Percentiles rank a stretch among this genome's conserved stretches.
Conservation (phyloP, 345 rosid genomes). For the Trapa incisa region DNA sequence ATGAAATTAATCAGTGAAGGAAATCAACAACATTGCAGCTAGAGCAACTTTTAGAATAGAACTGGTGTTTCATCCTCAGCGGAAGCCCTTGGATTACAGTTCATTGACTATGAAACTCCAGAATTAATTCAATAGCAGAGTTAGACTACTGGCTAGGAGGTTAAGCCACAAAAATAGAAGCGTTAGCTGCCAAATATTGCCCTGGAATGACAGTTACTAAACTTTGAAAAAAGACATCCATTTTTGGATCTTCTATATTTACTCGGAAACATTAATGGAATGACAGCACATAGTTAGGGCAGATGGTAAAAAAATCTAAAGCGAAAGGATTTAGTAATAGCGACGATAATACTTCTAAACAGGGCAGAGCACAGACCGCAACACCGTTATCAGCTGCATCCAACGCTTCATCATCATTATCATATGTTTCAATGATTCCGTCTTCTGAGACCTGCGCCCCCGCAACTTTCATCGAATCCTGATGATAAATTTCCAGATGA, state of each 20-base stretch:
- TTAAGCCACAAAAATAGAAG: neutral
- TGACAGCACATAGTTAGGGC: neutral
- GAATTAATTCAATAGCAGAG: neutral
- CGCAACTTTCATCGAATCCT: conserved; percentile 43
- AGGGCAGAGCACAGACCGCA: conserved; percentile 32
- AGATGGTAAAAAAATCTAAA: neutral
- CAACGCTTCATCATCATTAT: conserved; percentile 76
- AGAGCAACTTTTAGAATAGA: neutral
- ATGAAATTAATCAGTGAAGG: neutral
- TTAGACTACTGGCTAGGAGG: neutral
- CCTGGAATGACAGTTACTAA: neutral
- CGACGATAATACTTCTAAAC: neutral
- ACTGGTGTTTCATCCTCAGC: neutral
- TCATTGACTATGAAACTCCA: neutral
- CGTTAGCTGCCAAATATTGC: neutral
- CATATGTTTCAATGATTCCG: conserved; percentile 62
- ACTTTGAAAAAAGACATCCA: neutral
- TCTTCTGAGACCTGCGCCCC: conserved; percentile 69
- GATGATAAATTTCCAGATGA: conserved; percentile 7
- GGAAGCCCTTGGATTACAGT: neutral
- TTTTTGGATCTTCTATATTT: neutral
- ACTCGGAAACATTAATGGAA: neutral
- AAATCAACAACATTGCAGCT: neutral
- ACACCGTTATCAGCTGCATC: conserved; percentile 56
- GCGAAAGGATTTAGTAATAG: neutral